Evolutionary conservation across 2,329 filamentous ascomycete species (phyloP), one percentile per base, ranked within the genome.

Genomic region (Fusarium pseudoanthophilum): DNA sequence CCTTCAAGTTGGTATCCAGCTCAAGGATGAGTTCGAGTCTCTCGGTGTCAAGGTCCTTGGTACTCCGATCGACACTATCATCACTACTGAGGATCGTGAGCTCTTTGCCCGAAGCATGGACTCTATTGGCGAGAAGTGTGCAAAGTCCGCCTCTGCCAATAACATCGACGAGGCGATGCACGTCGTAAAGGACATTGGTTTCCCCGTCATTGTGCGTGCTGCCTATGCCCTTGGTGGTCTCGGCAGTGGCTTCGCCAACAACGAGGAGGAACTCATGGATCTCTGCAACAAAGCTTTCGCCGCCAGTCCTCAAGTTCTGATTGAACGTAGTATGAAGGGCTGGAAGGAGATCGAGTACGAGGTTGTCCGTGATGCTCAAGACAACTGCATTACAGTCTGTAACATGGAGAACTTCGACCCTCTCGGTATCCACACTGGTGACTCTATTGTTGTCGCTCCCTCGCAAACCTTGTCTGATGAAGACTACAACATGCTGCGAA

Each of bases 331-430:
- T 85, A 98, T 99, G 95, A 98, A 98, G 86, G 96, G 96, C 67
- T 99, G 96, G 96, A 99, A 99, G 84, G 96, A 99, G 84, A 97
- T 98, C 72, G 96, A 99, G 83, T 99, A 98, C 80, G 96, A 99
- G 83, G 96, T 98, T 71, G 96, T 99, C 45, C 92, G 96, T 79
- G 96, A 98, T 86, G 93, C 92, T 64, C 91, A 94, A 78, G 95
- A 99, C 85, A 98, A 98, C 88, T 99, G 96, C 82, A 98, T 99
- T 81, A 99, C 96, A 11, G 96, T 99, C 71, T 99, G 96, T 84
- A 99, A 99, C 87, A 98, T 99, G 96, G 96, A 99, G 86, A 99
- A 99, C 85, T 99, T 99, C 79, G 96, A 99, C 82, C 96, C 96
- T 62, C 91, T 99, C 4, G 96, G 96, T 78, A 98, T 98, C 72